phyloP scores from a whole-genome alignment of 768 basidiomycete genomes.

The Lactarius pseudohatsudake region DNA sequence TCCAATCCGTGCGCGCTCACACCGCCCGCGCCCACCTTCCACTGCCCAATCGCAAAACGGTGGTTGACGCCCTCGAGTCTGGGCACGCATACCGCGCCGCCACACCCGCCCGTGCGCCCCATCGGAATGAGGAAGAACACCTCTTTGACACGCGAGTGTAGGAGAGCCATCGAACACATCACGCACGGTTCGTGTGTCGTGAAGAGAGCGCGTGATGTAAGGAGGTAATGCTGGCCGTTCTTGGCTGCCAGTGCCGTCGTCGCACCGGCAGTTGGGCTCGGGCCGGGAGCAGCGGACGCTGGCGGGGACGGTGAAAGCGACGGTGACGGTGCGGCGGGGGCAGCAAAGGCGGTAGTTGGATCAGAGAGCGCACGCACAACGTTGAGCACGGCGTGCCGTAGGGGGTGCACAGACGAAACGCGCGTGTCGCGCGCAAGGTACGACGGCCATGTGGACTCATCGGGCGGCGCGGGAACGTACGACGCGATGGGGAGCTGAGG shows the following conservation, averaged over 20 bases:
- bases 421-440: conserved; percentile 74
- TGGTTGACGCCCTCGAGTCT: conserved; percentile 87
- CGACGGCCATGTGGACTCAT: conserved; percentile 36
- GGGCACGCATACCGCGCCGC: conserved; percentile 73
- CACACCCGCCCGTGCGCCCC: conserved; percentile 83
- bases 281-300: conserved; percentile 4
- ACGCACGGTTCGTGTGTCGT: conserved; percentile 96
- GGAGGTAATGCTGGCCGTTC: conserved; percentile 82
- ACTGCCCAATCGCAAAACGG: conserved; percentile 70
- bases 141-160: conserved; percentile 92
- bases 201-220: conserved; percentile 83
- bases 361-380: conserved; percentile 67
- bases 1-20: conserved; percentile 24
- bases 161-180: conserved; percentile 95
- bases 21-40: conserved; percentile 44
- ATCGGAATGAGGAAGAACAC: conserved; percentile 75
- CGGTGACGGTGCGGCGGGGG: conserved; percentile 5
- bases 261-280: conserved; percentile 21
- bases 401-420: conserved; percentile 62
- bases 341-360: conserved; percentile 30
- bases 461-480: conserved; percentile 59
- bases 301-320: conserved; percentile 27
- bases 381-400: conserved; percentile 84
- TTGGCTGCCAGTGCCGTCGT: conserved; percentile 10
- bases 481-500: conserved; percentile 73